Evolutionary conservation across 75 land plant species (phyloP).

Genomic region (Sequoia sempervirens): DNA sequence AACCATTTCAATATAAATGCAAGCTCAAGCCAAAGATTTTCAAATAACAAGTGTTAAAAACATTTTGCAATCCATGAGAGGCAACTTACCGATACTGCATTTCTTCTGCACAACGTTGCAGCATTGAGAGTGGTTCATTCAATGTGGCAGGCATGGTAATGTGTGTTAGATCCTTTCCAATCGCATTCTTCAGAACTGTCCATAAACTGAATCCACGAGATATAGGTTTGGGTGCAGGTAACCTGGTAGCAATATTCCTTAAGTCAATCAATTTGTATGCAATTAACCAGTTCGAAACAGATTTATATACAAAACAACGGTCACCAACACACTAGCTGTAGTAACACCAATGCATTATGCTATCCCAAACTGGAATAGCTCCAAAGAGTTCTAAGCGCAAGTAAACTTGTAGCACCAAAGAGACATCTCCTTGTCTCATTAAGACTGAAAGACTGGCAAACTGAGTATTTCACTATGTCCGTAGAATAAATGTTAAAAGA

Average conservation of each 20-base stretch:
- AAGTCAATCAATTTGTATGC: background rate
- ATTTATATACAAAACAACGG: background rate
- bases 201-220: slow-evolving; percentile 37
- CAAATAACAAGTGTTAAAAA: background rate
- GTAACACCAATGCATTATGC: background rate
- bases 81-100: slow-evolving; percentile 28
- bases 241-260: slow-evolving; percentile 13
- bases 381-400: background rate
- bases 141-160: slow-evolving; percentile 47
- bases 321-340: background rate
- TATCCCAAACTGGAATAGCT: background rate
- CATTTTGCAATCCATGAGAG: background rate
- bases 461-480: background rate
- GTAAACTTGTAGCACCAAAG: background rate
- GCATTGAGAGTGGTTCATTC: slow-evolving; percentile 41
- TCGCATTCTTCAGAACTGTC: slow-evolving; percentile 44
- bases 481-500: background rate
- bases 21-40: background rate
- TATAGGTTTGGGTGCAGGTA: slow-evolving; percentile 43
- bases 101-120: slow-evolving; percentile 43
- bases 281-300: background rate
- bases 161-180: slow-evolving; percentile 38
- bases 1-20: background rate
- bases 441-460: background rate
- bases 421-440: background rate